These are phyloP conservation scores for Stachybotrys chlorohalonatus DNA, from an alignment of 2,329 filamentous ascomycete genomes.

Conservation along the genomic window DNA sequence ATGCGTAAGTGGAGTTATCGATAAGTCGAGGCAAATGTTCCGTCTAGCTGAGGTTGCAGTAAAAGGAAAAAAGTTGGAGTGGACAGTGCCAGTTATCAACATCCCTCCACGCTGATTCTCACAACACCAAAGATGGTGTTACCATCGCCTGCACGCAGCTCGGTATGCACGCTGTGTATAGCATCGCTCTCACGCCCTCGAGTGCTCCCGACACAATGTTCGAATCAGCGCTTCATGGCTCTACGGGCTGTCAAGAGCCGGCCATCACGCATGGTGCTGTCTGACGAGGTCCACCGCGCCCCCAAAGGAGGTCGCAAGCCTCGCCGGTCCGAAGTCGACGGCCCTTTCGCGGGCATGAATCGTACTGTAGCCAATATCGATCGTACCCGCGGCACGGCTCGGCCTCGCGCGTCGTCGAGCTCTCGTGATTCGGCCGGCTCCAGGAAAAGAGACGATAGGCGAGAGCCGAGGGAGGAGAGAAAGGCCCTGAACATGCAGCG, in stretches of 20 bases:
- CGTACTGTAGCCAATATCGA: slow-evolving; percentile 36
- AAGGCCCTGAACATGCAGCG: slow-evolving; percentile 95
- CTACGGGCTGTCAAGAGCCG: slow-evolving; percentile 21
- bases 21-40: neutral
- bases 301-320: slow-evolving; percentile 23
- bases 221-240: slow-evolving; percentile 25
- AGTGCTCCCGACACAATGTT: slow-evolving; percentile 18
- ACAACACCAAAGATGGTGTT: slow-evolving; percentile 6
- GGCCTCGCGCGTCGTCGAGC: slow-evolving; percentile 3
- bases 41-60: neutral
- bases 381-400: slow-evolving; percentile 9
- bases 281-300: slow-evolving; percentile 38
- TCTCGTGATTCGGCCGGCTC: neutral
- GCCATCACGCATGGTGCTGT: slow-evolving; percentile 51
- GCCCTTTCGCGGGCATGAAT: slow-evolving; percentile 50
- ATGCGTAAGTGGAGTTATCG: neutral
- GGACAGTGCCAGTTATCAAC: neutral
- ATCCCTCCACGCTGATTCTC: neutral
- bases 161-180: slow-evolving; percentile 14
- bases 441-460: slow-evolving; percentile 22
- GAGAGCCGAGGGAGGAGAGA: slow-evolving; percentile 27
- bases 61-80: slow-evolving; percentile 3
- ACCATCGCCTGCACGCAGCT: slow-evolving; percentile 10
- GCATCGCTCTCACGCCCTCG: neutral
- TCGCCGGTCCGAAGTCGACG: slow-evolving; percentile 29